These are phyloP conservation scores for Dactylellina haptotyla DNA, from an alignment of 2,329 filamentous ascomycete species.

Conservation along the genomic window DNA sequence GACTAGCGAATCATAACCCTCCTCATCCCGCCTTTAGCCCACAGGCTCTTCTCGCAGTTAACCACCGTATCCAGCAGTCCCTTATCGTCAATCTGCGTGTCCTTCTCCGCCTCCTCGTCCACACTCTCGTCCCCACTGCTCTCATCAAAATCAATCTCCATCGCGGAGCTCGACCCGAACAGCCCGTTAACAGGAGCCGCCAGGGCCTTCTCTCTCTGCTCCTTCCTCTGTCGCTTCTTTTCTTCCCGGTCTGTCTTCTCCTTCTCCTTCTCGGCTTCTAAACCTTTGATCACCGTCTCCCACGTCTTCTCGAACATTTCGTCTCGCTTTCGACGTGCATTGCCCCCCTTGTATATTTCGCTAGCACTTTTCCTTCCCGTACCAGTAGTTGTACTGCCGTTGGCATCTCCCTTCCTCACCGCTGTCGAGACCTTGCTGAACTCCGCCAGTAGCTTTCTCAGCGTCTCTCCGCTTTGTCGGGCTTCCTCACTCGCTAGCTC, in stretches of 20 bases:
- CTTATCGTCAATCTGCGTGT: slow-evolving; percentile 51
- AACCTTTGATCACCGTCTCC: slow-evolving; percentile 39
- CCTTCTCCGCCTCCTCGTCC: slow-evolving; percentile 13
- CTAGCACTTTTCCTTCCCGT: slow-evolving; percentile 3
- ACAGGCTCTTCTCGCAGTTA: slow-evolving; percentile 46
- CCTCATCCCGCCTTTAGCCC: slow-evolving; percentile 42
- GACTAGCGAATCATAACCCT: slow-evolving; percentile 41
- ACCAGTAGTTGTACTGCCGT: not conserved
- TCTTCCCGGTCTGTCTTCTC: slow-evolving; percentile 34
- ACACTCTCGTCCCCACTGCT: slow-evolving; percentile 20
- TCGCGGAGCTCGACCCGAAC: slow-evolving; percentile 20
- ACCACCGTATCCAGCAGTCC: slow-evolving; percentile 48
- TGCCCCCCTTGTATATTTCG: slow-evolving; percentile 48
- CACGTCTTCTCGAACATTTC: slow-evolving; percentile 51
- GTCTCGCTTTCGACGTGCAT: slow-evolving; percentile 43
- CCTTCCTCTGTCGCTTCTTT: slow-evolving; percentile 25
- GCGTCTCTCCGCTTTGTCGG: slow-evolving; percentile 72
- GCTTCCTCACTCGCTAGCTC: slow-evolving; percentile 74
- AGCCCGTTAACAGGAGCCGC: slow-evolving; percentile 28
- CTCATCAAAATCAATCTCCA: slow-evolving; percentile 51
- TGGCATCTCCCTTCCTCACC: slow-evolving; percentile 27
- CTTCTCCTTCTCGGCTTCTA: slow-evolving; percentile 50
- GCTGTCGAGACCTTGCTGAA: slow-evolving; percentile 47
- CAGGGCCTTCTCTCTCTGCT: slow-evolving; percentile 33
- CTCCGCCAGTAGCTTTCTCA: slow-evolving; percentile 68